A percentile compares a stretch with the other conserved stretches of the same genome.
Evolutionary conservation across 2,329 filamentous ascomycete genomes (phyloP).

Genomic region (Cadophora sp.): DNA sequence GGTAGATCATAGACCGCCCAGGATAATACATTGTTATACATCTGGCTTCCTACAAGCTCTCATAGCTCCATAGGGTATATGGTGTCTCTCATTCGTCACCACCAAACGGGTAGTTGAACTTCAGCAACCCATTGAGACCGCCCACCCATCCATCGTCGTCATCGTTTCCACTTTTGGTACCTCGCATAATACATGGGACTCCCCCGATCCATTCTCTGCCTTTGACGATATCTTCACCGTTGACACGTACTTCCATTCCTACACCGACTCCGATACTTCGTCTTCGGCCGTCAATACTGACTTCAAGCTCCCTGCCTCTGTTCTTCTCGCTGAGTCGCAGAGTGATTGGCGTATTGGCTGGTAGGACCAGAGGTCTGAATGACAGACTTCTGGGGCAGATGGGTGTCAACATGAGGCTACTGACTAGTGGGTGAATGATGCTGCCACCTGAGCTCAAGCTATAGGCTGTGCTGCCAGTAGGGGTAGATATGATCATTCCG

Average conservation of each 20-base stretch:
- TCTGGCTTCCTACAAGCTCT: background rate
- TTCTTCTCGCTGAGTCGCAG: slow-evolving; percentile 84
- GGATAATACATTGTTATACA: background rate
- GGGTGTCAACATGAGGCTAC: slow-evolving; percentile 86
- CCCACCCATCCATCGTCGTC: slow-evolving; percentile 96
- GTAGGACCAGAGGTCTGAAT: slow-evolving; percentile 89
- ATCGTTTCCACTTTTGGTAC: slow-evolving; percentile 53
- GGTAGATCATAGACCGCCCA: too few relatives aligned
- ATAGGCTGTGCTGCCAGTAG: slow-evolving; percentile 95
- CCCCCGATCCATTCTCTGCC: slow-evolving; percentile 69
- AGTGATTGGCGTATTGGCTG: slow-evolving; percentile 83
- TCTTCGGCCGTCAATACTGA: slow-evolving; percentile 79
- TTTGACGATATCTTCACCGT: slow-evolving; percentile 77
- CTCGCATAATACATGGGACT: slow-evolving; percentile 88
- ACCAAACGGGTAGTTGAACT: slow-evolving; percentile 98
- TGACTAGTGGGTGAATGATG: slow-evolving; percentile 93
- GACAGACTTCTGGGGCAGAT: slow-evolving; percentile 92
- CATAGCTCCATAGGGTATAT: slow-evolving; percentile 11
- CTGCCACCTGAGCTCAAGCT: slow-evolving; percentile 90
- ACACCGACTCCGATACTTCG: slow-evolving; percentile 68
- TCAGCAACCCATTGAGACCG: slow-evolving; percentile 88
- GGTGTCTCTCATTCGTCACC: slow-evolving; percentile 47
- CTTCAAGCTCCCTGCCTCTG: slow-evolving; percentile 75
- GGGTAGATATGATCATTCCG: slow-evolving; percentile 92
- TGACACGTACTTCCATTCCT: slow-evolving; percentile 88